Base-by-base conservation (phyloP, 1,139 yeast species). In the Saccharomyces hybrid region DNA sequence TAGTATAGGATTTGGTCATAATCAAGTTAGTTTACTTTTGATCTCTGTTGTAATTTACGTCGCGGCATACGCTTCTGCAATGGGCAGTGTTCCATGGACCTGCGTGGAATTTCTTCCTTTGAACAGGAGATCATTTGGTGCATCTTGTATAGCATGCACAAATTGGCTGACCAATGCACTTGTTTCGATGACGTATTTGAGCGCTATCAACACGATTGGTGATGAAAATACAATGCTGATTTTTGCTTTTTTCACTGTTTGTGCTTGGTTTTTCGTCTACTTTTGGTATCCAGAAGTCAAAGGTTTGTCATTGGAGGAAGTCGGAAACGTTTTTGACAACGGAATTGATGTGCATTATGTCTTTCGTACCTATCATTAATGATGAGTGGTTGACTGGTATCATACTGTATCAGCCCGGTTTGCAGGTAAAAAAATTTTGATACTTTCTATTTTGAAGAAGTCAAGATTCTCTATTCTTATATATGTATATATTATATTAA, bases 81-180 rank as follows among this genome's bases (percentile, higher is more conserved):
- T 77, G 62, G 81, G 81, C 0, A 73, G 75, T 5, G 70, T 78
- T 11, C 81, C 81, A 0, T 77, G 81, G 81, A 73, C 70, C 49
- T 72, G 77, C 7, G 78, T 75, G 0, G 81, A 77, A 57, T 74
- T 78, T 54, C 61, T 78, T 47, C 79, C 81, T 0, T 54, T 74
- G 34, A 73, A 75, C 51, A 72, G 73, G 25, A 68, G 81, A 52
- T 70, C 79, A 2, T 65, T 74, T 32, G 81, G 80, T 1, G 70
- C 78, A 16, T 73, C 78, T 54, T 58, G 75, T 55, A 73, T 77
- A 11, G 67, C 79, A 4, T 71, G 75, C 52, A 71, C 77, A 2
- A 76, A 77, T 53, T 78, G 82, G 81, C 55, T 70, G 1, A 69
- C 75, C 23, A 78, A 78, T 57, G 57, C 73, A 6, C 30, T 74